phyloP scores from a whole-genome alignment of 2,329 filamentous ascomycete genomes.

The Phoma herbarum region DNA sequence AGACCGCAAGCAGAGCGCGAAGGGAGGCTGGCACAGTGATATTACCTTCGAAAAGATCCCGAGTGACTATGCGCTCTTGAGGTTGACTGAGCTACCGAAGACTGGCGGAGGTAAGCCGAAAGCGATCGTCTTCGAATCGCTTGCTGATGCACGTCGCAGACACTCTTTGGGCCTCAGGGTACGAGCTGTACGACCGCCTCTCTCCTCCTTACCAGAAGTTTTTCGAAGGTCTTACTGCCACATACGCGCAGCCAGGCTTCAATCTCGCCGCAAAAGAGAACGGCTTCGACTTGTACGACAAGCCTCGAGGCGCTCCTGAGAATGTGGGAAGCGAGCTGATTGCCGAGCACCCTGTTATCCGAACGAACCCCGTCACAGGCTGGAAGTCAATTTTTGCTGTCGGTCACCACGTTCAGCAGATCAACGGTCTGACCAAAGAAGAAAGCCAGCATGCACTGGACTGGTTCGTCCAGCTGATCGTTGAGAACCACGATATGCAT shows the following conservation, averaged over 20 bases:
- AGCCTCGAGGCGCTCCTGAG: conserved; percentile 61
- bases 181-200: conserved; percentile 60
- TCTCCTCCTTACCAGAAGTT: conserved; percentile 60
- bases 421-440: conserved; percentile 56
- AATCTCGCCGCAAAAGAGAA: conserved; percentile 51
- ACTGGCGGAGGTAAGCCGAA: conserved; percentile 32
- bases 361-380: conserved; percentile 56
- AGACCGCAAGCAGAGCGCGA: conserved; percentile 56
- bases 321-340: conserved; percentile 62
- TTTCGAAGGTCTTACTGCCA: conserved; percentile 57
- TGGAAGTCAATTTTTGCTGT: conserved; percentile 59
- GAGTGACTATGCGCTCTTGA: conserved; percentile 50
- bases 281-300: conserved; percentile 57
- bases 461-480: conserved; percentile 55
- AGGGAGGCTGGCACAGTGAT: conserved; percentile 62
- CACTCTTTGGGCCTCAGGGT: conserved; percentile 49
- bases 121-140: neutral
- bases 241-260: conserved; percentile 57
- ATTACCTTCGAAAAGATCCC: conserved; percentile 53
- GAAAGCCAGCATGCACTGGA: conserved; percentile 56
- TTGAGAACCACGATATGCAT: conserved; percentile 62
- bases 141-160: conserved; percentile 25
- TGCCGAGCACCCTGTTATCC: conserved; percentile 64
- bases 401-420: conserved; percentile 51
- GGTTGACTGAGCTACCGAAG: conserved; percentile 47